Conservation (phyloP, 2,329 filamentous ascomycete genomes). For the Cercospora berteroae region DNA sequence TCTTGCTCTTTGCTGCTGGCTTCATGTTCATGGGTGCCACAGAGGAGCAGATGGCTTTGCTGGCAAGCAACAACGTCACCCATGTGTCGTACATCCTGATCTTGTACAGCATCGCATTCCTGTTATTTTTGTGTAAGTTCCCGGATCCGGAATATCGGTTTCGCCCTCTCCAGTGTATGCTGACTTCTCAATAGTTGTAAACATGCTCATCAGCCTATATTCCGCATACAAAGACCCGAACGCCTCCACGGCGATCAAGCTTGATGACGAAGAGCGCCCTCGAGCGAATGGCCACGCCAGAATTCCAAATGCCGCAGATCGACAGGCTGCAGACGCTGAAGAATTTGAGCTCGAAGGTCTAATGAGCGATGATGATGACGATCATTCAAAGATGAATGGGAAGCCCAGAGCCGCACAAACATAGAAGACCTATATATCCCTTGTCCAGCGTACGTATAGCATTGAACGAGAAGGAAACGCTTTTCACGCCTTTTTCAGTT, state of each 20-base stretch:
- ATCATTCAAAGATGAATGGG: constrained; percentile 17
- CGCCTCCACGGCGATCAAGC: constrained; percentile 38
- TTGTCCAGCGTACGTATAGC: constrained; percentile 1
- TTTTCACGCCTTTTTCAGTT: background rate
- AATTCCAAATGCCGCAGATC: constrained; percentile 44
- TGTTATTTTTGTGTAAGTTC: constrained; percentile 77
- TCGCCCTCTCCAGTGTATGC: background rate
- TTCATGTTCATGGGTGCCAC: constrained; percentile 98
- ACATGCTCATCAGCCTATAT: constrained; percentile 82
- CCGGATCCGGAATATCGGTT: background rate
- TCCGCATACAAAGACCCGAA: constrained; percentile 58
- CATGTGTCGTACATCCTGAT: constrained; percentile 92
- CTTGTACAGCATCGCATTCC: constrained; percentile 82
- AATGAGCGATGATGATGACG: constrained; percentile 80
- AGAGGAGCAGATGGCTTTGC: constrained; percentile 87
- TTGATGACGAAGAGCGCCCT: constrained; percentile 31
- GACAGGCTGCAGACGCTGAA: constrained; percentile 72
- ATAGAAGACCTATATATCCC: background rate
- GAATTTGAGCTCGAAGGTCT: constrained; percentile 92
- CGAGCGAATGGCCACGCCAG: constrained; percentile 47
- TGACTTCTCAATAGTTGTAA: constrained; percentile 56
- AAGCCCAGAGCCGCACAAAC: constrained; percentile 6
- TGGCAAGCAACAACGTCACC: constrained; percentile 71
- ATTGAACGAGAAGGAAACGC: background rate
- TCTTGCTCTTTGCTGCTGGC: constrained; percentile 80